A percentile compares a stretch with the other conserved stretches of the same genome.
Evolutionary conservation across 306 rosid species (phyloP).

Genomic region (Acacia crassicarpa): DNA sequence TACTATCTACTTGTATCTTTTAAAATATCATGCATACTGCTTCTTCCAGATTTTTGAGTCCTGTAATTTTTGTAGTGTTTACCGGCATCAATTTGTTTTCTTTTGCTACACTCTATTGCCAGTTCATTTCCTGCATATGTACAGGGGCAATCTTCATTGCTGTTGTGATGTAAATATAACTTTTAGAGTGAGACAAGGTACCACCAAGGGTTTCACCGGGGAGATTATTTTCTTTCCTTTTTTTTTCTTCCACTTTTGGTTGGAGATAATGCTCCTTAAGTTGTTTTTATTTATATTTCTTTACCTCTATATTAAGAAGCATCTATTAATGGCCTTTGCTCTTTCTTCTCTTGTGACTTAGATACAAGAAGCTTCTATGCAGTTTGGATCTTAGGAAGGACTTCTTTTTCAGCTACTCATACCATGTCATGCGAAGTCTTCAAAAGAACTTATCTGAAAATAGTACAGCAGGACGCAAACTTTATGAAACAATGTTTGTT

Average conservation of each 20-base stretch:
- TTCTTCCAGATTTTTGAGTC: constrained; percentile 38
- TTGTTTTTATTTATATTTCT: constrained; percentile 34
- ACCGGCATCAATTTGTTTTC: constrained; percentile 39
- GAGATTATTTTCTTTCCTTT: constrained; percentile 48
- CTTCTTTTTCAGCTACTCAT: constrained; percentile 99
- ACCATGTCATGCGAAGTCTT: constrained; percentile 86
- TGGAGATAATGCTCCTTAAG: constrained; percentile 32
- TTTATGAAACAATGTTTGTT: constrained; percentile 86
- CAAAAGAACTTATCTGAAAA: constrained; percentile 76
- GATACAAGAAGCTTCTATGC: constrained; percentile 99
- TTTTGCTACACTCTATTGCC: constrained; percentile 52
- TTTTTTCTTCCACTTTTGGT: constrained; percentile 27
- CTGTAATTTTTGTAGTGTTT: constrained; percentile 39
- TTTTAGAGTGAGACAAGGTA: constrained; percentile 88
- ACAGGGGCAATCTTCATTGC: constrained; percentile 88
- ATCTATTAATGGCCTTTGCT: constrained; percentile 49
- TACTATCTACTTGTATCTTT: constrained; percentile 42
- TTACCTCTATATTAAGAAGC: constrained; percentile 13
- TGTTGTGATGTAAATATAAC: constrained; percentile 82
- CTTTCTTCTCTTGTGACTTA: constrained; percentile 61
- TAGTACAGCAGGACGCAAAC: constrained; percentile 48
- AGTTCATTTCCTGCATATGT: constrained; percentile 53
- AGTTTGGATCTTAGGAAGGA: constrained; percentile 98
- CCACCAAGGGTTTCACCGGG: constrained; percentile 61
- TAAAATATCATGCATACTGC: constrained; percentile 33